Percentiles rank a stretch among this genome's conserved stretches.
phyloP scores from a whole-genome alignment of 176 grass and related monocot species.

The bread wheat (Triticum aestivum) region IWGSC_CS_RefSeq_v2.1 NC_057802.1:16899338-16899837 shows the following conservation, averaged over 20 bases:
- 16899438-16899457: conserved; percentile 10
- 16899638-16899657: conserved; percentile 30
- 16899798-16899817: conserved; percentile 17
- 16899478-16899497: neutral
- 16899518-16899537: conserved; percentile 33
- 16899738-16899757: neutral
- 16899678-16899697: conserved; percentile 16
- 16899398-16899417: conserved; percentile 2
- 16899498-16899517: conserved; percentile 26
- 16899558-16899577: conserved; percentile 42
- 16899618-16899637: conserved; percentile 39
- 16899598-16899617: conserved; percentile 24
- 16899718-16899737: neutral
- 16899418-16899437: conserved; percentile 26
- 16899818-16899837: conserved; percentile 34
- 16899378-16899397: neutral
- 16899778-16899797: conserved; percentile 40
- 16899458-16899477: conserved; percentile 38
- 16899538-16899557: neutral
- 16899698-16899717: neutral
- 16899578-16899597: conserved; percentile 22
- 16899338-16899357: neutral
- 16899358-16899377: conserved; percentile 16
- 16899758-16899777: conserved; percentile 31
- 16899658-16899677: neutral